A percentile compares a stretch with the other conserved stretches of the same genome.
These are phyloP conservation scores for Hortaea werneckii DNA, from an alignment of 2,329 filamentous ascomycete species.

Conservation along the genomic window DNA sequence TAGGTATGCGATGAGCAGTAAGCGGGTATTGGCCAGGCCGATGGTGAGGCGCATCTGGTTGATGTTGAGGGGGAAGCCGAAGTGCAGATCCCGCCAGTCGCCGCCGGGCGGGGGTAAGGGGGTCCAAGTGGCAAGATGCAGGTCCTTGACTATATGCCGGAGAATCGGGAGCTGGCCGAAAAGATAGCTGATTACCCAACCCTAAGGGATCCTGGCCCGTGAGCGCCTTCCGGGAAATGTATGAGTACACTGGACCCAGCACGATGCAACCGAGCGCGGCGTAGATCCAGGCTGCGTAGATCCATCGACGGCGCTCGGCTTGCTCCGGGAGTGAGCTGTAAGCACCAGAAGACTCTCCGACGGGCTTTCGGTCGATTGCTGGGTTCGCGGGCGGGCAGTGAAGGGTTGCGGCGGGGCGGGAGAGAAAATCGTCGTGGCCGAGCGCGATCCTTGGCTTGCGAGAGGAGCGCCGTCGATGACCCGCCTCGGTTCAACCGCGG, in stretches of 20 bases:
- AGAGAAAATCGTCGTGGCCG: too few species aligned
- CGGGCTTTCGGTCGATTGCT: conserved; percentile 3
- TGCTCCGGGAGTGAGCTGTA: conserved; percentile 70
- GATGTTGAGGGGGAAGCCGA: conserved; percentile 41
- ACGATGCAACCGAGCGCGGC: conserved; percentile 54
- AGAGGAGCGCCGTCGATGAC: neutral
- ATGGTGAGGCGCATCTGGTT: conserved; percentile 52
- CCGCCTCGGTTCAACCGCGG: conserved; percentile 13
- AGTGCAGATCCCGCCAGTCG: conserved; percentile 6
- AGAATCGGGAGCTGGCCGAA: conserved; percentile 68
- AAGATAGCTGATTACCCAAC: conserved; percentile 86
- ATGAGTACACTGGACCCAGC: conserved; percentile 59
- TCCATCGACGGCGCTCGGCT: conserved; percentile 66
- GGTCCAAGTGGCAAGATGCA: conserved; percentile 65
- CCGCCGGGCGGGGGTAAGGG: conserved; percentile 49
- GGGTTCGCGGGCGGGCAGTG: conserved; percentile 1
- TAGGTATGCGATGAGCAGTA: conserved; percentile 68
- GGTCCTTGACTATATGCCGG: conserved; percentile 58
- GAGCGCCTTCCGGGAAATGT: conserved; percentile 59
- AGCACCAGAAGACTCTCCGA: conserved; percentile 52
- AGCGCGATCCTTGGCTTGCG: neutral
- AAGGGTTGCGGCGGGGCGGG: conserved; percentile 15
- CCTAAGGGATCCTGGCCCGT: conserved; percentile 65
- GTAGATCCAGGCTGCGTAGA: conserved; percentile 76
- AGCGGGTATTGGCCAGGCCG: conserved; percentile 71